These are phyloP conservation scores for Geranium rotundifolium DNA, from an alignment of 345 rosid genomes.

Conservation along the genomic window DNA sequence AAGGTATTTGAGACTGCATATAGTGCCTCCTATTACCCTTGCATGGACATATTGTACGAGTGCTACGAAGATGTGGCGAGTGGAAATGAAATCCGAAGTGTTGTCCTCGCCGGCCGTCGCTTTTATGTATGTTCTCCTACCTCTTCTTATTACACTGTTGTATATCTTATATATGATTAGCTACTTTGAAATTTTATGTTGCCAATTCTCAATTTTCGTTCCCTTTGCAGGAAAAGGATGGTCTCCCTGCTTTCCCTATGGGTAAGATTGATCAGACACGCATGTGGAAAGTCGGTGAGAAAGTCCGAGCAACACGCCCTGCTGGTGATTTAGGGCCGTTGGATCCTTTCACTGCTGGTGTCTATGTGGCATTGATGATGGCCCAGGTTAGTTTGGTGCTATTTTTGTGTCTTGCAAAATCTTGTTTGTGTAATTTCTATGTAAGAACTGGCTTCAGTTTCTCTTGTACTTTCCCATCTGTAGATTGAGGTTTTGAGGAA, in stretches of 20 bases:
- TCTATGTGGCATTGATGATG: conserved; percentile 88
- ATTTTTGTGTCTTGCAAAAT: not conserved
- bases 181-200: not conserved
- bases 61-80: conserved; percentile 83
- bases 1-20: conserved; percentile 68
- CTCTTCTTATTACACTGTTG: not conserved
- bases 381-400: conserved; percentile 55
- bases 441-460: not conserved
- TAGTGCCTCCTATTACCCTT: conserved; percentile 69
- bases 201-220: not conserved
- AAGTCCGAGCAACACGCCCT: conserved; percentile 51
- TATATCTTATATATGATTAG: not conserved
- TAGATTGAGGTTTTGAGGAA: conserved; percentile 89
- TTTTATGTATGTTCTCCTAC: conserved; percentile 41
- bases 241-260: conserved; percentile 95
- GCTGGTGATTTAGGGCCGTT: conserved; percentile 75
- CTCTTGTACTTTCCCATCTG: conserved; percentile 1
- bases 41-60: conserved; percentile 82
- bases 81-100: conserved; percentile 78
- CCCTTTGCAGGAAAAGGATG: conserved; percentile 64
- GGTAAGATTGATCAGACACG: conserved; percentile 92
- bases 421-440: not conserved
- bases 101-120: conserved; percentile 87
- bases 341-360: conserved; percentile 81
- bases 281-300: conserved; percentile 95